Conservation (phyloP, 331 rosid genomes). For the Arachis monticola region DNA sequence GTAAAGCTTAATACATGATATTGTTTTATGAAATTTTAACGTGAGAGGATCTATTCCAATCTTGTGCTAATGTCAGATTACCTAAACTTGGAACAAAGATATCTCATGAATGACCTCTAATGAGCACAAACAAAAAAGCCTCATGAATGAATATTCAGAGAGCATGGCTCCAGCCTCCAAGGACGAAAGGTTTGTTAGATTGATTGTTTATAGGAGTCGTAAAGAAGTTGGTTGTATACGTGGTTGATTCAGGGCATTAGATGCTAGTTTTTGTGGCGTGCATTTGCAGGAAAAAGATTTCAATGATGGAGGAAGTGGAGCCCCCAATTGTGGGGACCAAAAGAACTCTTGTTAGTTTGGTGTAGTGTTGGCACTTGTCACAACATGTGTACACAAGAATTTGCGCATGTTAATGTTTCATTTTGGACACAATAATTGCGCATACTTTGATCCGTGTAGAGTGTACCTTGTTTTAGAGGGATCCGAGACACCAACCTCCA, state of each 20-base stretch:
- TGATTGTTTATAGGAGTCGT: background rate
- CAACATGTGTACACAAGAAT: conserved; percentile 30
- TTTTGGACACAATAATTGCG: background rate
- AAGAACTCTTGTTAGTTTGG: background rate
- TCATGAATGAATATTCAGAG: background rate
- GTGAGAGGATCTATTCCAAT: too few species aligned
- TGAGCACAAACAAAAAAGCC: too few species aligned
- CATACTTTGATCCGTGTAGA: background rate
- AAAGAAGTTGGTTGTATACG: conserved; percentile 1
- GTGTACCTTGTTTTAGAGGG: background rate
- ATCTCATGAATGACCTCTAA: background rate
- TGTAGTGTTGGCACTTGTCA: conserved; percentile 10
- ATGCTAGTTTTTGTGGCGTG: conserved; percentile 35
- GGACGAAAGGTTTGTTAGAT: background rate
- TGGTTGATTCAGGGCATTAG: background rate
- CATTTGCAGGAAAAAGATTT: conserved; percentile 28
- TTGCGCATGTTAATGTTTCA: background rate
- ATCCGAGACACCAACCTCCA: background rate
- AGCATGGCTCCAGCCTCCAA: background rate
- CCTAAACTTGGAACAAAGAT: background rate
- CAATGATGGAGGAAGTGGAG: conserved; percentile 25
- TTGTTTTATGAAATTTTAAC: too few species aligned
- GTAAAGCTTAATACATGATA: too few species aligned
- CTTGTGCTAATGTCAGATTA: background rate
- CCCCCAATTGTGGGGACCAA: conserved; percentile 4